Percentiles rank a stretch among this genome's conserved stretches.
Evolutionary conservation across 495 filamentous ascomycete species (phyloP).

Genomic region (Friedmanniomyces simplex): DNA sequence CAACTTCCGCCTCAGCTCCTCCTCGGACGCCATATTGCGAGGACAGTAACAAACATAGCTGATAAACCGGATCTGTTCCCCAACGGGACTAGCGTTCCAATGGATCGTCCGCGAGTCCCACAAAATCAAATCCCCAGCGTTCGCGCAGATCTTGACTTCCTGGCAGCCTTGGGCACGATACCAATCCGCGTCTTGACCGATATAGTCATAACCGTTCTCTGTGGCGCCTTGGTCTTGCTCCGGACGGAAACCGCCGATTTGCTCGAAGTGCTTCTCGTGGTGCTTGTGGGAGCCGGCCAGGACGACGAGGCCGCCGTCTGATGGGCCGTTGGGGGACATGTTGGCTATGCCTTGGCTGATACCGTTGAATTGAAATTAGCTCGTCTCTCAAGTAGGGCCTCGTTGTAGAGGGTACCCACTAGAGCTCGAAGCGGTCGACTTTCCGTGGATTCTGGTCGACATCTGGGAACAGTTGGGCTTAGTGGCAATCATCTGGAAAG

Average conservation of each 20-base stretch:
- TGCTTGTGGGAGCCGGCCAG: constrained; percentile 35
- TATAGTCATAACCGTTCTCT: constrained; percentile 32
- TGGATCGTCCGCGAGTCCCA: constrained; percentile 38
- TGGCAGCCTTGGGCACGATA: constrained; percentile 34
- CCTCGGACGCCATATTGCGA: constrained; percentile 25
- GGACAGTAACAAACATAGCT: constrained; percentile 39
- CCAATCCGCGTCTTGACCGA: constrained; percentile 32
- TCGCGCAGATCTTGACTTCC: constrained; percentile 33
- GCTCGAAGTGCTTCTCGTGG: constrained; percentile 31
- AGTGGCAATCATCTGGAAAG: background rate
- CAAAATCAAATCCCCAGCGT: constrained; percentile 35
- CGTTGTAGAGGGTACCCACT: too few relatives aligned
- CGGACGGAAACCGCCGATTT: constrained; percentile 3
- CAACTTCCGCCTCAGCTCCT: constrained; percentile 29
- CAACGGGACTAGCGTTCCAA: constrained; percentile 31
- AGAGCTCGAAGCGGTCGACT: constrained; percentile 18
- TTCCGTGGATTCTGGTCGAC: constrained; percentile 38
- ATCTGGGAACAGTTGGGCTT: constrained; percentile 24
- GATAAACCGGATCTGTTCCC: constrained; percentile 33
- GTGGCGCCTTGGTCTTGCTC: constrained; percentile 21
- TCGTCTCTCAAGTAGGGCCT: too few relatives aligned
- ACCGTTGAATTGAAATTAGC: too few relatives aligned
- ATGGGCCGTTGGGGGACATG: constrained; percentile 34
- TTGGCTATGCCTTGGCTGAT: constrained; percentile 37
- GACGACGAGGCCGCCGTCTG: constrained; percentile 36